Conservation (phyloP, 768 basidiomycete species). For the Filobasidium floriforme region DNA sequence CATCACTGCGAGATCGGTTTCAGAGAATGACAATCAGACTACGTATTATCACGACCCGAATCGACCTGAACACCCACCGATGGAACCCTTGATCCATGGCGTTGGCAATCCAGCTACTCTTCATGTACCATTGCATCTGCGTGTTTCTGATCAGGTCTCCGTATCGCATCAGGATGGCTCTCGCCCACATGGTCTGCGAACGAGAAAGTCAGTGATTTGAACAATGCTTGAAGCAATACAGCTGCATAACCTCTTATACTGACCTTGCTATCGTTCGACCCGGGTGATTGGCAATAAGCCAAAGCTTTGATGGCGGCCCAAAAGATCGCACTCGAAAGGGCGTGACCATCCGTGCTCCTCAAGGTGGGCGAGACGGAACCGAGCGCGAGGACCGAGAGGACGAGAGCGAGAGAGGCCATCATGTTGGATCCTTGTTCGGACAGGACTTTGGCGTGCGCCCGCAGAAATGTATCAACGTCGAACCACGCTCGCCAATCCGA, state of each 20-base stretch:
- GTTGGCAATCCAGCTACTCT: slow-evolving; percentile 15
- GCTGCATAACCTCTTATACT: background rate
- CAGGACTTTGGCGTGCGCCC: slow-evolving; percentile 8
- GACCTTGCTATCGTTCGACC: slow-evolving; percentile 16
- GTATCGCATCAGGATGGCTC: slow-evolving; percentile 17
- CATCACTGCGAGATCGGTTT: slow-evolving; percentile 6
- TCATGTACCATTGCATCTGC: slow-evolving; percentile 19
- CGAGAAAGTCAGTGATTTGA: background rate
- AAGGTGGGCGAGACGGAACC: slow-evolving; percentile 19
- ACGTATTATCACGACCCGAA: background rate
- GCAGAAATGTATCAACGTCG: slow-evolving; percentile 1
- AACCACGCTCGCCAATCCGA: slow-evolving; percentile 14
- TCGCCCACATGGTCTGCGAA: slow-evolving; percentile 16
- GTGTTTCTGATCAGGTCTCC: slow-evolving; percentile 17
- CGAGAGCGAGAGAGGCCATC: slow-evolving; percentile 16
- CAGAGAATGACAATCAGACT: background rate
- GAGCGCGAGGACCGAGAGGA: slow-evolving; percentile 12
- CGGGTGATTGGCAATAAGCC: slow-evolving; percentile 18
- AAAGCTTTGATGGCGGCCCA: slow-evolving; percentile 19
- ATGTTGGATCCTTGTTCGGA: slow-evolving; percentile 13
- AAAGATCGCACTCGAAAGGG: slow-evolving; percentile 12
- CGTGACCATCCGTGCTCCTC: slow-evolving; percentile 15
- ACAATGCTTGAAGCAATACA: background rate
- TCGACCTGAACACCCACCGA: slow-evolving; percentile 5
- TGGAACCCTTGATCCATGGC: slow-evolving; percentile 20